Conservation (phyloP, 2,329 filamentous ascomycete genomes). For the Colletotrichum ledebouriae region DNA sequence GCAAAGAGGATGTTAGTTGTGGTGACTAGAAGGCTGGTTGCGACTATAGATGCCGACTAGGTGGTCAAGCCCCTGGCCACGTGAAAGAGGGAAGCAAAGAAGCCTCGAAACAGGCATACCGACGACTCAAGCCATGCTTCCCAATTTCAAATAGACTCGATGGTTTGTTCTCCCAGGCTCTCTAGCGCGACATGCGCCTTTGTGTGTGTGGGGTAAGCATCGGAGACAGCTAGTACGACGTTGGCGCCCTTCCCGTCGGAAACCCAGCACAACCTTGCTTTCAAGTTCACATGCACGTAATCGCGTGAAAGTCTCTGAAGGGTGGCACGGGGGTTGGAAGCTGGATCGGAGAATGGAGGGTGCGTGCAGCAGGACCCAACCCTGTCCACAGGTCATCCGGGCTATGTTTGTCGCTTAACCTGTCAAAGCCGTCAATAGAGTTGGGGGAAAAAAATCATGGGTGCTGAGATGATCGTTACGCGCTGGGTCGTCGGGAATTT, state of each 20-base stretch:
- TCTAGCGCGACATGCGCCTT: constrained; percentile 3
- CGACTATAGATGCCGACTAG: no score
- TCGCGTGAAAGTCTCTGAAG: not conserved
- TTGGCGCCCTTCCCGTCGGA: constrained; percentile 9
- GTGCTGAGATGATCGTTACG: not conserved
- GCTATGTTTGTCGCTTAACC: not conserved
- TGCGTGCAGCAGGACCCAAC: constrained; percentile 19
- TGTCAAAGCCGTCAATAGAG: not conserved
- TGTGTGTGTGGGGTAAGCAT: not conserved
- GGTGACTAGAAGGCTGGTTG: no score
- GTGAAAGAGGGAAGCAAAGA: no score
- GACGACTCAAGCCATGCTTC: no score
- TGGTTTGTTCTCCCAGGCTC: not conserved
- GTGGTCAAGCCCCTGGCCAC: no score
- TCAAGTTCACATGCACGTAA: constrained; percentile 29
- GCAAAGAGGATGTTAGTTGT: no score
- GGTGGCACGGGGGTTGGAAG: not conserved
- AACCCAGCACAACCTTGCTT: constrained; percentile 8
- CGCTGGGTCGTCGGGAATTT: not conserved
- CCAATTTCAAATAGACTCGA: no score
- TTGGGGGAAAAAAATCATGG: not conserved
- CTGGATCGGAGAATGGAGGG: not conserved
- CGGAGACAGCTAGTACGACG: not conserved
- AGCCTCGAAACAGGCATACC: no score
- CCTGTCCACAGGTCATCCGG: constrained; percentile 28